Evolutionary conservation across 2,329 filamentous ascomycete genomes (phyloP).

Genomic region (Colletotrichum lini): DNA sequence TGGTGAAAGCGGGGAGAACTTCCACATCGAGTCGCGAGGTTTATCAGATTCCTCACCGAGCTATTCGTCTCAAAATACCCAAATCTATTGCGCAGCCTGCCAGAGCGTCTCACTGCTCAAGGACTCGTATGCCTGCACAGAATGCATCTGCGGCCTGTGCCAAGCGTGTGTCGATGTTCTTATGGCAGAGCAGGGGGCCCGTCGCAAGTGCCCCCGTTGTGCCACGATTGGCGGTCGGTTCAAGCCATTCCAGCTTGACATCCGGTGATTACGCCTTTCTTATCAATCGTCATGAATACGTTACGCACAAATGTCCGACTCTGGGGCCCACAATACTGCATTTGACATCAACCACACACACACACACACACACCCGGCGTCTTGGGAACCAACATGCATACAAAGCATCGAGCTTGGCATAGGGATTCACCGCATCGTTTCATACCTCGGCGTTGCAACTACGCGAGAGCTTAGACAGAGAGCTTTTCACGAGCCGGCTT

Average conservation of each 20-base stretch:
- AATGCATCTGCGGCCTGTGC: slow-evolving; percentile 95
- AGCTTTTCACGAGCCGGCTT: slow-evolving; percentile 40
- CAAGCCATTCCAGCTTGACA: slow-evolving; percentile 88
- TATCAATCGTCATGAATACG: slow-evolving; percentile 9
- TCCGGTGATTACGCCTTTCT: slow-evolving; percentile 64
- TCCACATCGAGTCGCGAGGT: slow-evolving; percentile 77
- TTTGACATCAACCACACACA: slow-evolving; percentile 30
- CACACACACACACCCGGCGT: slow-evolving; percentile 17
- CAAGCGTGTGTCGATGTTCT: slow-evolving; percentile 87
- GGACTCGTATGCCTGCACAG: slow-evolving; percentile 93
- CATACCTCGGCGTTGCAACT: slow-evolving; percentile 42
- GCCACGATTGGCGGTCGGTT: slow-evolving; percentile 84
- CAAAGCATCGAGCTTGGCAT: slow-evolving; percentile 37
- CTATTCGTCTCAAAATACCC: slow-evolving; percentile 81
- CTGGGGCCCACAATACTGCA: slow-evolving; percentile 25
- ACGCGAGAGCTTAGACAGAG: slow-evolving; percentile 40
- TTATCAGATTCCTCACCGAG: slow-evolving; percentile 80
- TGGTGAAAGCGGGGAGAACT: slow-evolving; percentile 79
- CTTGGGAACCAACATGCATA: slow-evolving; percentile 38
- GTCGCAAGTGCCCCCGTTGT: slow-evolving; percentile 84
- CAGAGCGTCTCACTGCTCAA: slow-evolving; percentile 81
- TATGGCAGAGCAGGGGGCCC: slow-evolving; percentile 81
- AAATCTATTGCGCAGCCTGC: slow-evolving; percentile 95
- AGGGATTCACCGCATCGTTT: slow-evolving; percentile 33
- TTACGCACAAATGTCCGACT: slow-evolving; percentile 16